Base-by-base conservation (phyloP, 148 eudicot species). In the Spergularia marina region DNA sequence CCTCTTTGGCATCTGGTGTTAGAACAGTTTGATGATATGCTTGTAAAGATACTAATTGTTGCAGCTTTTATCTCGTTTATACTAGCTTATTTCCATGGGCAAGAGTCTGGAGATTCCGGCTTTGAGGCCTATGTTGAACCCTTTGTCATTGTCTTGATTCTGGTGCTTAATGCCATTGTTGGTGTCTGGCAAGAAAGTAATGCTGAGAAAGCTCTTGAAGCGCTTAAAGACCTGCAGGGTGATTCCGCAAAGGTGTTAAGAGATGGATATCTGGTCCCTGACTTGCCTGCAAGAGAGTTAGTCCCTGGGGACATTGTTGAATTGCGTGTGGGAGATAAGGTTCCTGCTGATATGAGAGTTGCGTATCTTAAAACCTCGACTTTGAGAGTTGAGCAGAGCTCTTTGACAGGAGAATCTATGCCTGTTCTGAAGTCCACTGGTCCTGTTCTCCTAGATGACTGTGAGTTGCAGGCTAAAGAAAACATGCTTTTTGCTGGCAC, bases 141-240 rank as follows among this genome's bases (percentile, higher is more conserved):
- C 2, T 77, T 90, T 62, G 94, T 91, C 44, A 91, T 91, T 68
- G 81, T 91, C 41, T 74, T 85, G 78, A 88, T 91, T 57, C 78
- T 91, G 71, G 81, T 90, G 49, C 83, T 91, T 52, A 91, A 91
- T 81, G 97, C 94, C 55, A 80, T 88, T 61, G 92, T 91, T 40
- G 97, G 97, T 7, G 97, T 91, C 34, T 91, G 97, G 97, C 97
- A 91, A 87, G 97, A 91, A 76, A 87, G 84, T 59, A 91, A 88
- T 81, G 97, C 97, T 3, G 94, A 90, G 66, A 90, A 90, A 72
- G 97, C 97, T 12, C 92, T 91, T 34, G 92, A 91, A 67, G 97
- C 94, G 9, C 84, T 91, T 4, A 91, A 90, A 78, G 97, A 90
- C 76, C 84, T 91, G 84, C 97, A 91, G 47, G 84, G 88, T 76